Percentiles rank a stretch among this genome's conserved stretches.
Conservation (phyloP, 2,329 filamentous ascomycete genomes). For the Nannizziopsis barbatae region DNA sequence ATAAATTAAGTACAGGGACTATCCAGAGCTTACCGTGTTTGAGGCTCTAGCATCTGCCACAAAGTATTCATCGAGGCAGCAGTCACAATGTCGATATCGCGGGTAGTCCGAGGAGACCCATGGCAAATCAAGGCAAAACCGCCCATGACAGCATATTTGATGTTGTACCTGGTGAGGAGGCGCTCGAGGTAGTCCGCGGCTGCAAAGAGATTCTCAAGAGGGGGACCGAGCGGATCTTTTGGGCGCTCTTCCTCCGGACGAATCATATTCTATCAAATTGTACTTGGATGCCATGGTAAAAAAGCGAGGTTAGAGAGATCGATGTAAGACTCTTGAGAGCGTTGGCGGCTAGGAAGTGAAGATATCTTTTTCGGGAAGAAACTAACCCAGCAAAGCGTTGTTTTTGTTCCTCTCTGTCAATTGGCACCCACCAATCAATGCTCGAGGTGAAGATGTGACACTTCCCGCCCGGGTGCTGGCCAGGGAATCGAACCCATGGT, state of each 20-base stretch:
- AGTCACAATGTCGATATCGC: neutral
- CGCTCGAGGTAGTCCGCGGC: neutral
- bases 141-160: neutral
- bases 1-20: neutral
- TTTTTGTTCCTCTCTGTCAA: too few species aligned
- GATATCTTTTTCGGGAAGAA: too few species aligned
- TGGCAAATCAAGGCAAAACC: conserved; percentile 2
- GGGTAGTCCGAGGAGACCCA: neutral
- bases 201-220: neutral
- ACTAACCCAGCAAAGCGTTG: too few species aligned
- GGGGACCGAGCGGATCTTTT: neutral
- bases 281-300: conserved; percentile 1
- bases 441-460: too few species aligned
- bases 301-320: too few species aligned
- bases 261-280: conserved; percentile 2
- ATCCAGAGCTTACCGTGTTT: neutral
- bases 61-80: neutral
- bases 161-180: neutral
- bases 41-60: neutral
- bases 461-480: too few species aligned
- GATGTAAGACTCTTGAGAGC: too few species aligned
- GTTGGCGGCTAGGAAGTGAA: too few species aligned
- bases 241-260: conserved; percentile 1
- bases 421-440: too few species aligned
- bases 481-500: too few species aligned